Evolutionary conservation across 352 stramenopile genomes (phyloP).

Genomic region (Phytopythium montanum): DNA sequence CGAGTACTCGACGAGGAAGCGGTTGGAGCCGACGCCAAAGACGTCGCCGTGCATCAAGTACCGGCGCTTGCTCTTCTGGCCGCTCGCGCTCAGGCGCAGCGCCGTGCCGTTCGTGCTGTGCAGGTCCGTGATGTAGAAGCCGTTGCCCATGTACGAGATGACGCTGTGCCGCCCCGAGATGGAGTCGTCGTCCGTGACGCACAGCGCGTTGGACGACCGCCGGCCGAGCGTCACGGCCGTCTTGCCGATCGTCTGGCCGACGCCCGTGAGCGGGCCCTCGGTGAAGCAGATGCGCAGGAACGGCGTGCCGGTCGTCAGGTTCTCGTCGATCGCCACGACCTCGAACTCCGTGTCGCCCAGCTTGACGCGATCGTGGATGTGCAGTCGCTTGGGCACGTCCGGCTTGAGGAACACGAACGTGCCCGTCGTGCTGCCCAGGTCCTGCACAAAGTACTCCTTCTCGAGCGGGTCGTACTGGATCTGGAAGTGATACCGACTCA

Average conservation of each 20-base stretch:
- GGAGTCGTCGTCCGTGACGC: conserved; percentile 78
- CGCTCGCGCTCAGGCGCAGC: conserved; percentile 60
- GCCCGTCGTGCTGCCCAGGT: conserved; percentile 74
- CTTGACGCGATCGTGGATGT: conserved; percentile 67
- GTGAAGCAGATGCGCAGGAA: conserved; percentile 78
- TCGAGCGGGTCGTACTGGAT: conserved; percentile 79
- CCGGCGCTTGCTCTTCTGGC: conserved; percentile 46
- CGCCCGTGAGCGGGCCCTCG: conserved; percentile 60
- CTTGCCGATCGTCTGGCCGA: conserved; percentile 73
- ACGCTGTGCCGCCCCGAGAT: conserved; percentile 74
- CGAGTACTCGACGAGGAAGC: conserved; percentile 81
- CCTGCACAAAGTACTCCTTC: conserved; percentile 82
- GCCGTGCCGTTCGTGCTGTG: conserved; percentile 82
- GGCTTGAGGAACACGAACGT: conserved; percentile 81
- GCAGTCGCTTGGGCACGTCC: conserved; percentile 62
- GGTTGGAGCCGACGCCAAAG: conserved; percentile 81
- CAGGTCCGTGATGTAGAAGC: conserved; percentile 85
- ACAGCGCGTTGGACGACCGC: conserved; percentile 71
- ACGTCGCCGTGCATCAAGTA: conserved; percentile 77
- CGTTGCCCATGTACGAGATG: conserved; percentile 68
- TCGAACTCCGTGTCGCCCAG: conserved; percentile 81
- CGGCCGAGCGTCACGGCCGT: conserved; percentile 72
- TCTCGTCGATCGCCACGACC: conserved; percentile 69
- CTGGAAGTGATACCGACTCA: conserved; percentile 79
- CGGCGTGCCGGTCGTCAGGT: conserved; percentile 58